Percentiles rank a stretch among this genome's conserved stretches.
phyloP scores from a whole-genome alignment of 2,329 filamentous ascomycete genomes.

The Neofusicoccum kwambonambiense region DNA sequence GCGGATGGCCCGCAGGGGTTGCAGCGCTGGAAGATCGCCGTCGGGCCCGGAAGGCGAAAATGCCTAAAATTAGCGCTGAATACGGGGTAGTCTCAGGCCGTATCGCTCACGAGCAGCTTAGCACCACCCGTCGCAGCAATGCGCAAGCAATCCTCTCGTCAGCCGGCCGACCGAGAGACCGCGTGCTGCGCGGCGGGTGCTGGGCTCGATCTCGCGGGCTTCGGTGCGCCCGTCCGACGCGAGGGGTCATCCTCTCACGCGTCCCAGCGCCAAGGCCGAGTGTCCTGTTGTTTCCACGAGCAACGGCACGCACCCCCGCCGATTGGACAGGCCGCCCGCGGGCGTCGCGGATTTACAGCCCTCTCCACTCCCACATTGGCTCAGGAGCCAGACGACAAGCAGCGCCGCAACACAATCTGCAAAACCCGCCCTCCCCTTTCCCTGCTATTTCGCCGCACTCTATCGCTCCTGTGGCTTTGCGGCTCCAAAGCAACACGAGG shows the following conservation, averaged over 20 bases:
- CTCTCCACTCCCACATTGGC: neutral
- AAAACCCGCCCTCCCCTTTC: neutral
- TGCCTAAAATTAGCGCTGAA: slow-evolving; percentile 12
- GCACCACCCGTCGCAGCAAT: neutral
- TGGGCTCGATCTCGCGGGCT: neutral
- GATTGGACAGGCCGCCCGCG: slow-evolving; percentile 5
- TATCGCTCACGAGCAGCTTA: slow-evolving; percentile 13
- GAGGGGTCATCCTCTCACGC: neutral
- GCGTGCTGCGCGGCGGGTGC: neutral
- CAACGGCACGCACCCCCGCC: slow-evolving; percentile 2
- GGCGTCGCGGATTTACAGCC: neutral
- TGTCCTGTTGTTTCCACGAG: slow-evolving; percentile 8
- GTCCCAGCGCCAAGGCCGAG: neutral
- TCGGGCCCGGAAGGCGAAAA: slow-evolving; percentile 16
- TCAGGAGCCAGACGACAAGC: neutral
- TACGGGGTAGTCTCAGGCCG: slow-evolving; percentile 14
- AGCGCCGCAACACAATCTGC: neutral
- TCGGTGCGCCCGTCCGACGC: neutral
- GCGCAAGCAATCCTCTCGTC: neutral
- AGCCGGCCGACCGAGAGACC: neutral
- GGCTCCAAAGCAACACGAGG: neutral
- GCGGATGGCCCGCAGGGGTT: slow-evolving; percentile 13
- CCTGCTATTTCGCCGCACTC: slow-evolving; percentile 2
- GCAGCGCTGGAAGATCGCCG: slow-evolving; percentile 12
- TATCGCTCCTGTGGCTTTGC: slow-evolving; percentile 9